phyloP scores from a whole-genome alignment of 108 stramenopile species.

The Discostella stelligeroides region DNA sequence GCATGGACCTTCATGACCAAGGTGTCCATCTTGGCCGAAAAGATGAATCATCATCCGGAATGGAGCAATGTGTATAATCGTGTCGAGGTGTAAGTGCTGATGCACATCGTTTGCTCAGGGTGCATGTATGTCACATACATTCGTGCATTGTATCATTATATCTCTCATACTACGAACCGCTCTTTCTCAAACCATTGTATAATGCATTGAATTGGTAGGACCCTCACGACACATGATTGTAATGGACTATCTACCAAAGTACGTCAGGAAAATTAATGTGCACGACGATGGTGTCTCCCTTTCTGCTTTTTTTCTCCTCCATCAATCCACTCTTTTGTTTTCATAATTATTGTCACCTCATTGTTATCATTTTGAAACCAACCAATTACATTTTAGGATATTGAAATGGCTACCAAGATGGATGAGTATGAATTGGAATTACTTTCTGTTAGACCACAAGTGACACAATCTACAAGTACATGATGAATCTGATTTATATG shows the following conservation, averaged over 20 bases:
- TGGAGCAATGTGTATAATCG: conserved; percentile 98
- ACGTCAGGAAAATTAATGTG: too few species aligned
- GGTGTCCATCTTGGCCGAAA: conserved; percentile 87
- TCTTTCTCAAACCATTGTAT: too few species aligned
- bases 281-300: too few species aligned
- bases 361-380: background rate
- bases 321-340: background rate
- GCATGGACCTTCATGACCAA: conserved; percentile 96
- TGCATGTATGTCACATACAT: background rate
- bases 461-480: too few species aligned
- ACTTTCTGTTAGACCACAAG: too few species aligned
- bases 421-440: conserved; percentile 65
- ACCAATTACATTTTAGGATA: conserved; percentile 35
- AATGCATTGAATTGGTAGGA: conserved; percentile 19
- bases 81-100: conserved; percentile 65
- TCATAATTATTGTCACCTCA: background rate
- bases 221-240: conserved; percentile 84
- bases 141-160: background rate
- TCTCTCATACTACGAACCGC: conserved; percentile 2
- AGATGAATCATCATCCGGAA: conserved; percentile 98
- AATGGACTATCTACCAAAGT: conserved; percentile 80
- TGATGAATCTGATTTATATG: too few species aligned
- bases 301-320: conserved; percentile 1
- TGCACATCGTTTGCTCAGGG: background rate
- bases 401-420: conserved; percentile 81